A percentile compares a stretch with the other conserved stretches of the same genome.
phyloP scores from a whole-genome alignment of 2,329 filamentous ascomycete species.

The Ophiostoma ulmi region DNA sequence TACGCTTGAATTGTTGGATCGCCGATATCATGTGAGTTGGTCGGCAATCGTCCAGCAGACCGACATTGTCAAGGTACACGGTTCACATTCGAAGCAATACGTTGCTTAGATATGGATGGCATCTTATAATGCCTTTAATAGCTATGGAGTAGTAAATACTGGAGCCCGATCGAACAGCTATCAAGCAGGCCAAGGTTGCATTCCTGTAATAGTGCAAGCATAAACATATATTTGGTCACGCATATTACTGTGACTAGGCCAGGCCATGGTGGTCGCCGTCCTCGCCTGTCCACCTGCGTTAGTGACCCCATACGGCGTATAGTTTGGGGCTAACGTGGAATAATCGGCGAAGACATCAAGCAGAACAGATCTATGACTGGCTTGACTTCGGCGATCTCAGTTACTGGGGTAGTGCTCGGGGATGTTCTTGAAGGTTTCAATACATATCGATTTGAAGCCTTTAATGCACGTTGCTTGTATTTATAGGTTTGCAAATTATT shows the following conservation, averaged over 20 bases:
- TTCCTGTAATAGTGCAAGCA: constrained; percentile 2
- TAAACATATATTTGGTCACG: background rate
- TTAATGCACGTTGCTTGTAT: background rate
- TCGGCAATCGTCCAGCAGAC: background rate
- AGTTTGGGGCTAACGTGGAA: background rate
- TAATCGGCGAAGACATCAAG: background rate
- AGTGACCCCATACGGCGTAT: constrained; percentile 4
- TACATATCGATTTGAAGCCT: background rate
- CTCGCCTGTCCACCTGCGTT: background rate
- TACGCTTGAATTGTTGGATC: background rate
- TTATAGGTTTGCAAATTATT: background rate
- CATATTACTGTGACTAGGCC: background rate
- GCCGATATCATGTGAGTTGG: background rate
- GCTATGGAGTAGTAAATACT: background rate
- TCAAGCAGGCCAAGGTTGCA: background rate
- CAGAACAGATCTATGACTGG: background rate
- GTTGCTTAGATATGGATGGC: background rate
- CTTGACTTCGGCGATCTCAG: background rate
- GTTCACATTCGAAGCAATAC: background rate
- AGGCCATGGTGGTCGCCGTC: constrained; percentile 1
- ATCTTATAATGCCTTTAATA: background rate
- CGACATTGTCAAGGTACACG: background rate
- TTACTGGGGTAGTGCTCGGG: background rate
- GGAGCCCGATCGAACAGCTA: background rate
- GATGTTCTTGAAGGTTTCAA: background rate